Evolutionary conservation across 2,329 filamentous ascomycete species (phyloP), one percentile per base, ranked within the genome.

Genomic region (Microsporum audouinii): DNA sequence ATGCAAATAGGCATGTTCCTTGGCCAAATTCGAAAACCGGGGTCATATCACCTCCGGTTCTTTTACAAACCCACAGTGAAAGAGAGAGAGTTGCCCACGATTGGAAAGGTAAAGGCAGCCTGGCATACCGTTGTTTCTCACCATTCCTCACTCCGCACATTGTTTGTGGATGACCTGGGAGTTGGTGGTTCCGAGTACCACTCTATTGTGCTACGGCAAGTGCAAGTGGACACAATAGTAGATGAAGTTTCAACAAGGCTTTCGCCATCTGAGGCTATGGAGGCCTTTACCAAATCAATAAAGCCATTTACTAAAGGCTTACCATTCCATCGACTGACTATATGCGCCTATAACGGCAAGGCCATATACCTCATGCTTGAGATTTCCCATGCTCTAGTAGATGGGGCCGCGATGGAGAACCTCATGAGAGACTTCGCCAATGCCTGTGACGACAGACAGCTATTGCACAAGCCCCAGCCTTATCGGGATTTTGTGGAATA

Each of bases 301-400:
- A 41, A 58, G 2, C 43, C 55, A 31, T 61, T 61, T 61, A 17
- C 10, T 3, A 61, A 61, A 38, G n/a, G 23, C 17, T 53, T 23
- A 38, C 43, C 55, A 4, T 43, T 53, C 53, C 60, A 61, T 43
- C 41, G 60, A 41, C 10, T 53, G 29, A 33, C 49, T n/a, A 10
- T 53, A 14, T 29, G 38, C 8, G 34, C 34, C 5, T 27, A 23
- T 27, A 34, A n/a, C 5, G 31, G 31, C 23, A 57, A 57, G 34
- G 55, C 12, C 17, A 29, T 23, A 4, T 57, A 39, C 14, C 34
- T 57, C n/a, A 39, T 39, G 34, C 64, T 77, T 4, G 75, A 78
- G 47, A 71, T 78, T 57, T 77, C 71, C 62, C 76, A 78, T 63
- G 71, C 71, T 8, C 72, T 78, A 57, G 72, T 69, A 60, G 76